Conservation (phyloP, 257 asterid genomes). For the Nicotiana noctiflora region DNA sequence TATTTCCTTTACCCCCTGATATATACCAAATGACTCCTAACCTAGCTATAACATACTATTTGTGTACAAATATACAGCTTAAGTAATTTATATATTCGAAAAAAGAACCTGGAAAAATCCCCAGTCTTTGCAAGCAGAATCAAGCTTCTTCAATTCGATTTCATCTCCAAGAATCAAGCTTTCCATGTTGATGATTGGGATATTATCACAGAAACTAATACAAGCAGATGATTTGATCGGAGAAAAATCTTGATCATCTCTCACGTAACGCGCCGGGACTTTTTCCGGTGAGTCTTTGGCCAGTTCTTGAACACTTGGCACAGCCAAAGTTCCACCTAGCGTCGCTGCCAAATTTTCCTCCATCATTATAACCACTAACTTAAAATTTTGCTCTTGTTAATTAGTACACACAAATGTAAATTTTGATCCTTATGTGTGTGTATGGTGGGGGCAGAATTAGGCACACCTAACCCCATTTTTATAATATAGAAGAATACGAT, state of each 20-base stretch:
- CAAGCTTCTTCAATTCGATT: not conserved
- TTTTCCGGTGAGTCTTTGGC: not conserved
- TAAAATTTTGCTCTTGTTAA: not conserved
- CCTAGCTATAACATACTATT: too few relatives aligned
- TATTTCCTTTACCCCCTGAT: too few relatives aligned
- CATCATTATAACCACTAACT: not conserved
- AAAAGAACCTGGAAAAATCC: constrained; percentile 4
- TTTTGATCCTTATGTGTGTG: not conserved
- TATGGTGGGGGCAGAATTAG: too few relatives aligned
- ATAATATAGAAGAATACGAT: too few relatives aligned
- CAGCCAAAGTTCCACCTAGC: not conserved
- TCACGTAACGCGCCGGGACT: not conserved
- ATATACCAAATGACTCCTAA: too few relatives aligned
- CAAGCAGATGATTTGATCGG: not conserved
- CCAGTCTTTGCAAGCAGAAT: not conserved
- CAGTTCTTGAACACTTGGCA: not conserved
- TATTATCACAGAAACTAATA: not conserved
- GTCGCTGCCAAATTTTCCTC: not conserved
- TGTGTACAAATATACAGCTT: too few relatives aligned
- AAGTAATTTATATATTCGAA: not conserved
- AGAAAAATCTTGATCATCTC: not conserved
- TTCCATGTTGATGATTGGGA: constrained; percentile 4
- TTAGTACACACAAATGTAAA: not conserved
- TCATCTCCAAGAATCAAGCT: not conserved
- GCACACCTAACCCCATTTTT: too few relatives aligned